phyloP scores from a whole-genome alignment of 768 basidiomycete species.

The Fomitopsis serialis region DNA sequence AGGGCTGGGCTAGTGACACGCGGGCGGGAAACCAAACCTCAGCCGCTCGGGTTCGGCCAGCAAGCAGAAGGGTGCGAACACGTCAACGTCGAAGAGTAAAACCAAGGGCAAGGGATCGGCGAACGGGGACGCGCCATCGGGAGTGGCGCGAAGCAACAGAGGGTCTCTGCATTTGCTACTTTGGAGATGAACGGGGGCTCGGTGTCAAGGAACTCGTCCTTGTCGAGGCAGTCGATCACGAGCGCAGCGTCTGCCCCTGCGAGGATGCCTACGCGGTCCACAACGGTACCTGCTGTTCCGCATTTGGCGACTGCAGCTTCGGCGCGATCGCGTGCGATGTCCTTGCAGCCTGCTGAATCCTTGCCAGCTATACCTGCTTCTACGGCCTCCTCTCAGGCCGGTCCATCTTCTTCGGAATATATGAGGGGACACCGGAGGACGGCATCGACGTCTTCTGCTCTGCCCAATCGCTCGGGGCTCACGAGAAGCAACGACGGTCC shows the following conservation, averaged over 20 bases:
- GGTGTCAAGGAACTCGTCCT: slow-evolving; percentile 22
- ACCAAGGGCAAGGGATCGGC: slow-evolving; percentile 1
- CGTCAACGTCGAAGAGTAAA: slow-evolving; percentile 2
- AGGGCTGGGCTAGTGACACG: slow-evolving; percentile 22
- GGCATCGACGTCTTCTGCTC: slow-evolving; percentile 3
- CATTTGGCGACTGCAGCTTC: neutral
- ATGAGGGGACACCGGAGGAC: slow-evolving; percentile 11
- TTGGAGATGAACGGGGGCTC: slow-evolving; percentile 6
- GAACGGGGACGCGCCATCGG: neutral
- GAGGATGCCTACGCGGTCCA: neutral
- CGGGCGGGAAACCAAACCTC: slow-evolving; percentile 2
- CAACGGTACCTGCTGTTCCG: neutral
- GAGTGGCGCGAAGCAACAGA: slow-evolving; percentile 4
- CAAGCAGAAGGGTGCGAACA: slow-evolving; percentile 4
- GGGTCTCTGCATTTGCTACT: neutral
- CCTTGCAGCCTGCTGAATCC: slow-evolving; percentile 6
- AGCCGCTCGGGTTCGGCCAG: slow-evolving; percentile 1
- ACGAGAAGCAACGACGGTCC: slow-evolving; percentile 13
- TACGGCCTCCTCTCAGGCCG: neutral
- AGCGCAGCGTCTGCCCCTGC: slow-evolving; percentile 20
- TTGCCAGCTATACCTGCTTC: slow-evolving; percentile 6
- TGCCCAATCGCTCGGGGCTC: slow-evolving; percentile 2
- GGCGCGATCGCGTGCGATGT: slow-evolving; percentile 1
- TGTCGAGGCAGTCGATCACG: slow-evolving; percentile 20
- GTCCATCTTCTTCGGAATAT: neutral